These are phyloP conservation scores for Coemansia sp. DNA, from an alignment of 192 early-diverging fungal genomes.

Conservation along the genomic window DNA sequence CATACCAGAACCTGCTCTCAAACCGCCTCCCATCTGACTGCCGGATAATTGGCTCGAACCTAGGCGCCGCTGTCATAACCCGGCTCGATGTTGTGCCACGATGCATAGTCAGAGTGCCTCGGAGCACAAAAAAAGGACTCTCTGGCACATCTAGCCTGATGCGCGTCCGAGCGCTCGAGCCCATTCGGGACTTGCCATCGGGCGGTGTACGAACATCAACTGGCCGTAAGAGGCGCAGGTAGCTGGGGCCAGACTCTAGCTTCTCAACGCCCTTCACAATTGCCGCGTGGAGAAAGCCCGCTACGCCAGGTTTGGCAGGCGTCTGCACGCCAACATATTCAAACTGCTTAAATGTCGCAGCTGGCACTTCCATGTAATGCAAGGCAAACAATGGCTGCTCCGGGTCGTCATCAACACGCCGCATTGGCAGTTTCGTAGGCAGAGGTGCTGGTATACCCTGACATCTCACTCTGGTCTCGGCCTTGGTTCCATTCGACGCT, in stretches of 20 bases:
- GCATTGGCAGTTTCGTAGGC: slow-evolving; percentile 30
- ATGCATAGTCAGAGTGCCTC: slow-evolving; percentile 20
- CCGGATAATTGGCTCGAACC: slow-evolving; percentile 29
- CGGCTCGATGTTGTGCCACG: neutral
- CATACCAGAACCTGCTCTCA: slow-evolving; percentile 53
- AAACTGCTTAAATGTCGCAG: slow-evolving; percentile 1
- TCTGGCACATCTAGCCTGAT: slow-evolving; percentile 45
- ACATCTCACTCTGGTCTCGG: slow-evolving; percentile 10
- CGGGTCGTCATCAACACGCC: slow-evolving; percentile 9
- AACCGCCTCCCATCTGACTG: slow-evolving; percentile 48
- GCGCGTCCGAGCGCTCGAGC: slow-evolving; percentile 25
- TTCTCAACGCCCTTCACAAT: neutral
- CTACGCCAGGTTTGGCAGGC: neutral
- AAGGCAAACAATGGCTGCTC: slow-evolving; percentile 14
- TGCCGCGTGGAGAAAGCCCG: slow-evolving; percentile 29
- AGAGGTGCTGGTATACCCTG: slow-evolving; percentile 10
- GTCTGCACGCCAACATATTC: slow-evolving; percentile 32
- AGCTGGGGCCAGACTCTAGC: slow-evolving; percentile 10
- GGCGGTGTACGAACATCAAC: slow-evolving; percentile 5
- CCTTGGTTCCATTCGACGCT: neutral
- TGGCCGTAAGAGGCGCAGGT: slow-evolving; percentile 11
- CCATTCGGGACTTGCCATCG: too few relatives aligned
- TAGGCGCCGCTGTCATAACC: neutral
- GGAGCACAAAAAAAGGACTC: slow-evolving; percentile 49
- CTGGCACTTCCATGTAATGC: slow-evolving; percentile 26